Conservation (phyloP, 2,329 filamentous ascomycete genomes). For the Aspergillus transmontanensis region DNA sequence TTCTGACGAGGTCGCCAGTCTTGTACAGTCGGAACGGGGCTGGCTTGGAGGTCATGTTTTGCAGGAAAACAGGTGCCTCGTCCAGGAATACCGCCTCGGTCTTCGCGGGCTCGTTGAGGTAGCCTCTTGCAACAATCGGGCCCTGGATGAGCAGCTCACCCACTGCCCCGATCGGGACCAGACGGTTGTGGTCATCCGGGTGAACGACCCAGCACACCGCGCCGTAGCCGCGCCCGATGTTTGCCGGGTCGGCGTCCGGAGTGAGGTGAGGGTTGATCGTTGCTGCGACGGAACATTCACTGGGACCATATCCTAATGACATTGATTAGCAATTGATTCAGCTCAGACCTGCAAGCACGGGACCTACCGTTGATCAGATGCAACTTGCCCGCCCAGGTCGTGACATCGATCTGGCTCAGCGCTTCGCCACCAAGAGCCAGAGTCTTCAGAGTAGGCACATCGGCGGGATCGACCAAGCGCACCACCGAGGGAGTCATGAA, state of each 20-base stretch:
- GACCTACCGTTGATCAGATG: slow-evolving; percentile 31
- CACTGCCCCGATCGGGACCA: slow-evolving; percentile 18
- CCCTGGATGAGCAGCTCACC: slow-evolving; percentile 20
- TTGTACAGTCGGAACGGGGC: slow-evolving; percentile 11
- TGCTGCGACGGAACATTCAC: slow-evolving; percentile 28
- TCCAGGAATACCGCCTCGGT: slow-evolving; percentile 13
- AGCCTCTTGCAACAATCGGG: slow-evolving; percentile 14
- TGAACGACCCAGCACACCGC: slow-evolving; percentile 17
- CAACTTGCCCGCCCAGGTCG: slow-evolving; percentile 11
- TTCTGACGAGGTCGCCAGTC: slow-evolving; percentile 18
- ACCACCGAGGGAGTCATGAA: slow-evolving; percentile 19
- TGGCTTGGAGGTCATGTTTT: slow-evolving; percentile 3
- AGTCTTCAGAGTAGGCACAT: slow-evolving; percentile 16
- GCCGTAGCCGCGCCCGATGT: slow-evolving; percentile 16
- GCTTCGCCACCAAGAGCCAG: slow-evolving; percentile 14
- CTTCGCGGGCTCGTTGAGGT: slow-evolving; percentile 14
- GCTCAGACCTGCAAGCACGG: neutral
- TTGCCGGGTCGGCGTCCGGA: slow-evolving; percentile 12
- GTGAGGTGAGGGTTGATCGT: slow-evolving; percentile 9
- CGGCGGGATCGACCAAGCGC: slow-evolving; percentile 10
- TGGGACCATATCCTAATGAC: slow-evolving; percentile 24
- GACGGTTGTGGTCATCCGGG: slow-evolving; percentile 12
- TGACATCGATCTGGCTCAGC: slow-evolving; percentile 11
- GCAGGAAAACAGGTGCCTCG: neutral
- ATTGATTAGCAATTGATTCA: neutral